These are phyloP conservation scores for Digitaria exilis DNA, from an alignment of 202 grass and related monocot species.

Conservation along the genomic window DNA sequence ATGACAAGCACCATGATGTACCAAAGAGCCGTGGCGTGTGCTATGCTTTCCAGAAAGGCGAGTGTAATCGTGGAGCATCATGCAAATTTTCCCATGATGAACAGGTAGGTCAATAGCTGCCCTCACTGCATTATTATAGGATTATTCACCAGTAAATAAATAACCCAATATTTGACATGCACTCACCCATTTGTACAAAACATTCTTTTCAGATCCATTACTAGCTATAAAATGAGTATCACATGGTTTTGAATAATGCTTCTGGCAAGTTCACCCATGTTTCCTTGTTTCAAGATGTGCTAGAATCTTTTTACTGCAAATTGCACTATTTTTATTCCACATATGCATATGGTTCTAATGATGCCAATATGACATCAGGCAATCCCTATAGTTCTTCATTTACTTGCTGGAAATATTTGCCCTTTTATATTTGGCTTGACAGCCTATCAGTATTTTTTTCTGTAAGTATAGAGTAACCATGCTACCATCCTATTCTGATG, in stretches of 20 bases:
- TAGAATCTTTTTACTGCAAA: neutral
- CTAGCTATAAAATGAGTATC: constrained; percentile 9
- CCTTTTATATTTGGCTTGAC: too few species aligned
- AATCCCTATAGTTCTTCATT: neutral
- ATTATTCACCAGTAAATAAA: neutral
- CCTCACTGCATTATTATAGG: neutral
- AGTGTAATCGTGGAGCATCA: constrained; percentile 75
- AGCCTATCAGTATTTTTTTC: neutral
- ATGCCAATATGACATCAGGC: neutral
- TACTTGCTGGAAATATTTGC: constrained; percentile 19
- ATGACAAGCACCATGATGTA: constrained; percentile 51
- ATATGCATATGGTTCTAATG: neutral
- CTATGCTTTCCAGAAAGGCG: constrained; percentile 87
- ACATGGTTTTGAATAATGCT: constrained; percentile 1
- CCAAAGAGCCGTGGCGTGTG: constrained; percentile 75
- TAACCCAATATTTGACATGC: constrained; percentile 5
- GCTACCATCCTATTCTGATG: constrained; percentile 9
- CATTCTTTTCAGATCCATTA: neutral
- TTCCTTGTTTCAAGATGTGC: constrained; percentile 18
- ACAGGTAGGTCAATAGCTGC: constrained; percentile 46
- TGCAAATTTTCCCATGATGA: constrained; percentile 93
- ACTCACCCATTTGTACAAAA: neutral
- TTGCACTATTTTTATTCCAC: neutral
- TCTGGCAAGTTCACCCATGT: neutral
- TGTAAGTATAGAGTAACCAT: neutral